A percentile compares a stretch with the other conserved stretches of the same genome.
Evolutionary conservation across 2,329 filamentous ascomycete genomes (phyloP).

Genomic region (Sporothrix sp.): DNA sequence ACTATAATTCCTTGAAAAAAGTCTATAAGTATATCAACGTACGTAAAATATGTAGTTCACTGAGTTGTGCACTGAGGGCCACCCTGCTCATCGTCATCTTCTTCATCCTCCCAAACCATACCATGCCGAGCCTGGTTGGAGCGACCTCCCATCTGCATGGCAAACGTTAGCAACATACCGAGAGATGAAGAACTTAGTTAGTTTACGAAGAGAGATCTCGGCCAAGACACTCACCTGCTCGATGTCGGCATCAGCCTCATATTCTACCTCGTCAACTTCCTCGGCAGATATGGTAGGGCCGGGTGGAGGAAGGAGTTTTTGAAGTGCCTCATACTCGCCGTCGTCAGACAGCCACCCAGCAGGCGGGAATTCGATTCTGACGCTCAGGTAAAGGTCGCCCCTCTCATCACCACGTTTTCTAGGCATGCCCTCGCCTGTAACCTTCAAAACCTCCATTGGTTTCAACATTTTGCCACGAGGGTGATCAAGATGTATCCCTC

Average conservation of each 20-base stretch:
- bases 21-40: too few relatives aligned
- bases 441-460: conserved; percentile 76
- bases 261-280: conserved; percentile 71
- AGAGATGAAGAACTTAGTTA: too few relatives aligned
- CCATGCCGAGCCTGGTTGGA: conserved; percentile 58
- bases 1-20: too few relatives aligned
- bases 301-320: conserved; percentile 64
- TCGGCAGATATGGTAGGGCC: conserved; percentile 55
- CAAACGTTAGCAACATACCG: too few relatives aligned
- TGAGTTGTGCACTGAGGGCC: conserved; percentile 62
- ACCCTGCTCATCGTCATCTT: conserved; percentile 57
- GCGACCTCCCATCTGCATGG: conserved; percentile 60
- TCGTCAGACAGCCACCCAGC: conserved; percentile 72
- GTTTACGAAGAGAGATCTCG: too few relatives aligned
- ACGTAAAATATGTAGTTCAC: too few relatives aligned
- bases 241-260: conserved; percentile 71
- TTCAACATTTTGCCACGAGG: conserved; percentile 72
- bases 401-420: conserved; percentile 72
- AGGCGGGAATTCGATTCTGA: conserved; percentile 82
- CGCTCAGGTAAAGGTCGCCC: conserved; percentile 78
- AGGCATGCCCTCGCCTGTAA: conserved; percentile 90
- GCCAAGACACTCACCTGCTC: conserved; percentile 60
- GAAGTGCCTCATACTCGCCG: conserved; percentile 58
- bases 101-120: conserved; percentile 59
- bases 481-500: conserved; percentile 74